These are phyloP conservation scores for Ophiosphaerella korrae DNA, from an alignment of 2,329 filamentous ascomycete species.

Conservation along the genomic window DNA sequence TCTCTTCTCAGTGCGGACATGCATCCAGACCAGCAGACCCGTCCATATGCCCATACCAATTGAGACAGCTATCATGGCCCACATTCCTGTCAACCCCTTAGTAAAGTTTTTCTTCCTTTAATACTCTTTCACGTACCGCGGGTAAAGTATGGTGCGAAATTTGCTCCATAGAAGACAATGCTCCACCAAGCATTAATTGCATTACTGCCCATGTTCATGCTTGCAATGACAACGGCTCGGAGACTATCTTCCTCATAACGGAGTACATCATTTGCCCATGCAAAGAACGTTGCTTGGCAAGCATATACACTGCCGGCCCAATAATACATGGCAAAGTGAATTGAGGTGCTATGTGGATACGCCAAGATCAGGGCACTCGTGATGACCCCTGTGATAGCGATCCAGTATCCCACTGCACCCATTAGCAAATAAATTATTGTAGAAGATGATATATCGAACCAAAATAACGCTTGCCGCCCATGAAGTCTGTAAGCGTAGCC, in stretches of 20 bases:
- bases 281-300: constrained; percentile 75
- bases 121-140: constrained; percentile 53
- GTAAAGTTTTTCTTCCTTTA: too few species aligned
- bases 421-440: constrained; percentile 4
- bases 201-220: constrained; percentile 67
- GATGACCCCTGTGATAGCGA: constrained; percentile 66
- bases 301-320: constrained; percentile 73
- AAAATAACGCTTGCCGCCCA: constrained; percentile 67
- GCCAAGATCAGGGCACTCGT: constrained; percentile 68
- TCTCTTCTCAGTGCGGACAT: constrained; percentile 47
- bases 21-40: constrained; percentile 56
- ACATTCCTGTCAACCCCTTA: constrained; percentile 50
- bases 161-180: constrained; percentile 71
- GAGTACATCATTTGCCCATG: constrained; percentile 75
- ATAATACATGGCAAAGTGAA: constrained; percentile 70
- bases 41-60: constrained; percentile 67
- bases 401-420: constrained; percentile 57
- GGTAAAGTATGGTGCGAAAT: constrained; percentile 69
- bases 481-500: constrained; percentile 70
- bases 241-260: constrained; percentile 67
- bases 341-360: constrained; percentile 55
- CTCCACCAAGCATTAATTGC: constrained; percentile 76
- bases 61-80: constrained; percentile 70
- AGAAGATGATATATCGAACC: constrained; percentile 32
- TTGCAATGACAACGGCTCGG: constrained; percentile 69